Conservation (phyloP, 1,139 yeast genomes). For the Magnusiomyces magnusii region DNA sequence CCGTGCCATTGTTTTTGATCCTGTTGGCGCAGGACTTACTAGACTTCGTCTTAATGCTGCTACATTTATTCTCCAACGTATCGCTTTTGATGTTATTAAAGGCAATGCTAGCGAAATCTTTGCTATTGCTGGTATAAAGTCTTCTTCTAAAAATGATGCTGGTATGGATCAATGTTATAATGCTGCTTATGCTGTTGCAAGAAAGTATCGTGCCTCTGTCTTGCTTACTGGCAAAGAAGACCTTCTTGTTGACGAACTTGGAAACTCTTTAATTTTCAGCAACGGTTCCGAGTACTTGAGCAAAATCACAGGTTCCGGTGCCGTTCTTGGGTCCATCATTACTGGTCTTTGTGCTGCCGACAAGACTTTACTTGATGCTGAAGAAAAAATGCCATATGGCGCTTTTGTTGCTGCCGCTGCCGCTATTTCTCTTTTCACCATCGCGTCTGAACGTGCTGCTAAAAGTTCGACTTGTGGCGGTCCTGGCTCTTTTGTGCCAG, state of each 20-base stretch:
- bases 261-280: conserved; percentile 26
- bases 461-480: conserved; percentile 24
- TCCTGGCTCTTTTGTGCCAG: conserved; percentile 47
- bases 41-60: conserved; percentile 46
- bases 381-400: conserved; percentile 21
- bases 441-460: conserved; percentile 45
- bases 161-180: conserved; percentile 27
- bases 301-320: conserved; percentile 80
- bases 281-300: conserved; percentile 71
- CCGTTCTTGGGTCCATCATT: conserved; percentile 70
- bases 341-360: conserved; percentile 47
- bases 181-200: conserved; percentile 46
- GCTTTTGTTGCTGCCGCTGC: conserved; percentile 45
- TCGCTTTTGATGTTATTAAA: conserved; percentile 64
- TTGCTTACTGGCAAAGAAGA: conserved; percentile 61
- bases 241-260: conserved; percentile 41
- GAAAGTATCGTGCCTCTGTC: conserved; percentile 51
- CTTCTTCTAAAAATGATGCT: conserved; percentile 37
- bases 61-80: conserved; percentile 44
- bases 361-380: conserved; percentile 25
- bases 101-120: conserved; percentile 84
- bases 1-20: conserved; percentile 71
- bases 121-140: conserved; percentile 37
- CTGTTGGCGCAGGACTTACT: conserved; percentile 90
- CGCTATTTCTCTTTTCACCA: conserved; percentile 57